Percentiles rank a stretch among this genome's conserved stretches.
These are phyloP conservation scores for Saccharum spontaneum DNA, from an alignment of 176 grass and related monocot species.

Conservation along the genomic window DNA sequence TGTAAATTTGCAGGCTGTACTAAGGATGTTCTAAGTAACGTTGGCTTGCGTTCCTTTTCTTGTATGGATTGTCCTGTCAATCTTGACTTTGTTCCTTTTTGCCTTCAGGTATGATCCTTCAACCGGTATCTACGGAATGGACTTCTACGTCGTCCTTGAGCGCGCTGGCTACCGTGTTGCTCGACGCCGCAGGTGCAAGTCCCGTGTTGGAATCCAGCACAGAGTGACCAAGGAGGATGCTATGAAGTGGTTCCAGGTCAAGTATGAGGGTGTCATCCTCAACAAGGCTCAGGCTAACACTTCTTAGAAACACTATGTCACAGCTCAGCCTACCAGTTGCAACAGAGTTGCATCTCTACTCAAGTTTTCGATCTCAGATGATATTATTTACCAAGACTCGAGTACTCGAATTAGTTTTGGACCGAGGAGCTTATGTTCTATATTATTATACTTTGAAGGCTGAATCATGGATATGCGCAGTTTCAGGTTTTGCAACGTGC, in stretches of 20 bases:
- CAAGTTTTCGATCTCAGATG: background rate
- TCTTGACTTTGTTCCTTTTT: background rate
- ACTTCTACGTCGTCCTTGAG: slow-evolving; percentile 42
- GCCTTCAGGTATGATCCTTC: slow-evolving; percentile 32
- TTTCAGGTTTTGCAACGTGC: background rate
- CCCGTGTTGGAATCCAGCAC: slow-evolving; percentile 46
- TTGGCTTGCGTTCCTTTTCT: background rate
- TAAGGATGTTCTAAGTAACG: background rate
- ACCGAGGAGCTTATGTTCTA: background rate
- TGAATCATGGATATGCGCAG: background rate
- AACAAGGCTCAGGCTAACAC: slow-evolving; percentile 40
- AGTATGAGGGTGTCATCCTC: slow-evolving; percentile 42
- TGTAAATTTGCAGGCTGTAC: background rate
- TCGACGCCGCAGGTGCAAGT: slow-evolving; percentile 36
- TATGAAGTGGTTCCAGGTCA: slow-evolving; percentile 46
- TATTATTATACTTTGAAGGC: background rate
- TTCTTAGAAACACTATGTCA: background rate
- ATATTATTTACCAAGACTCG: background rate
- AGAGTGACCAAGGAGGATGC: slow-evolving; percentile 44
- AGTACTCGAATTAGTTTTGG: slow-evolving; percentile 1
- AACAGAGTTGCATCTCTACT: background rate
- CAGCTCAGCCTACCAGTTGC: background rate
- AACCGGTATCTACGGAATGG: slow-evolving; percentile 48
- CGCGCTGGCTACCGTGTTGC: slow-evolving; percentile 35
- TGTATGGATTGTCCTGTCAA: background rate